Evolutionary conservation across 371 early-diverging fungal genomes (phyloP), one percentile per base, ranked within the genome.

Genomic region (Mucor mucedo): DNA sequence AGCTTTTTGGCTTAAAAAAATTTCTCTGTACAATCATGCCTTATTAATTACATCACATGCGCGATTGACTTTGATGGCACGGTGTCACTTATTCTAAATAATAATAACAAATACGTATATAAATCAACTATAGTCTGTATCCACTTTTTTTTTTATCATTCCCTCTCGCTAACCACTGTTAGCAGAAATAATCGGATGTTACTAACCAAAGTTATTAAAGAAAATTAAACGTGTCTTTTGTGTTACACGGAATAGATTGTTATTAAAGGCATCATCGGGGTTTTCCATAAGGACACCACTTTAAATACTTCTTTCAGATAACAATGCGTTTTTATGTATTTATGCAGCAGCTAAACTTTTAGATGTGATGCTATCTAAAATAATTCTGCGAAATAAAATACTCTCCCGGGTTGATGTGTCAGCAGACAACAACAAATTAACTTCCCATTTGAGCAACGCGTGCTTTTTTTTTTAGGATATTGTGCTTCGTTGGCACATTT

Each of bases 61-160:
- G 49, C 10, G 11, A 68, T 68, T 68, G 55, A 68, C 68, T 68
- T 68, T 68, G 68, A 68, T 63, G 68, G 68, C 42, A 68, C 53
- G 47, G 54, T 53, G 45, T 53, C 61, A 52, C 54, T 60, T 60
- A 29, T 14, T 44, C 29, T 33, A 35, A 49, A 16, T 32, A 45
- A 33, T 9, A 30, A 32, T n/a, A 44, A 30, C 47, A 33, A 48
- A 58, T 13, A 48, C 33, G 13, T 5, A 55, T 6, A 41, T 13
- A 41, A 30, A 56, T 30, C 11, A 56, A 2, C 55, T 30, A 27
- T 40, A 28, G n/a, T 27, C 13, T 7, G 29, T 4, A 7, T 28
- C 27, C 13, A 21, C 16, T 41, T 38, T 53, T 13, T 52, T 30
- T 52, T 14, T 6, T 33, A 21, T 39, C n/a, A 4, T 38, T 2